These are phyloP conservation scores for Pseudonitzschia delicatissima DNA, from an alignment of 108 stramenopile genomes.

Conservation along the genomic window DNA sequence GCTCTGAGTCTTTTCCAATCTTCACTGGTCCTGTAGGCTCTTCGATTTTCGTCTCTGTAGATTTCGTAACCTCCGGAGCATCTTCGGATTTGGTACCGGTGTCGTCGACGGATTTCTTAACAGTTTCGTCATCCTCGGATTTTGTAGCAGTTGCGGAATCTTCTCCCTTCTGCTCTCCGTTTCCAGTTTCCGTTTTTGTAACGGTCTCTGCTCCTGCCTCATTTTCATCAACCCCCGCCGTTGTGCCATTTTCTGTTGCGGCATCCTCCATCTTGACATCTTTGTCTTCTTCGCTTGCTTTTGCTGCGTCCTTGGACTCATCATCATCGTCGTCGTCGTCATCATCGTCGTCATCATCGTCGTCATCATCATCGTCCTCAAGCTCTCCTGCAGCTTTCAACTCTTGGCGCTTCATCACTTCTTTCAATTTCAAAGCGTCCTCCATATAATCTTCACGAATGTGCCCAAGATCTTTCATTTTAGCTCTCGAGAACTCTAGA, in stretches of 20 bases:
- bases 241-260: not conserved
- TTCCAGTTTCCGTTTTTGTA: not conserved
- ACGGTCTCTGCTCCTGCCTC: slow-evolving; percentile 20
- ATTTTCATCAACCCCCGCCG: slow-evolving; percentile 22
- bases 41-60: not conserved
- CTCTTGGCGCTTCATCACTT: slow-evolving; percentile 67
- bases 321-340: slow-evolving; percentile 23
- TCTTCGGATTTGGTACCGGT: not conserved
- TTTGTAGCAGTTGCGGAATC: slow-evolving; percentile 2
- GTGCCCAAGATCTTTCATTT: slow-evolving; percentile 54
- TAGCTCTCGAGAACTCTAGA: slow-evolving; percentile 39
- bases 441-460: slow-evolving; percentile 78
- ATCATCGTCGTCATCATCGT: slow-evolving; percentile 64
- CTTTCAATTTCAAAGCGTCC: slow-evolving; percentile 68
- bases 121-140: not conserved
- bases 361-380: slow-evolving; percentile 76
- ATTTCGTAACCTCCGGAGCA: not conserved
- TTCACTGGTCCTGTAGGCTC: slow-evolving; percentile 16
- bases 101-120: not conserved
- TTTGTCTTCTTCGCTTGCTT: not conserved
- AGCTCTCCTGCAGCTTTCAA: slow-evolving; percentile 57
- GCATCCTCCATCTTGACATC: not conserved
- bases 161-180: not conserved
- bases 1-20: slow-evolving; percentile 51
- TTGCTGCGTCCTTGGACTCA: not conserved